Percentiles rank a stretch among this genome's conserved stretches.
Evolutionary conservation across 495 filamentous ascomycete species (phyloP).

Genomic region (Penicillium alfredii): DNA sequence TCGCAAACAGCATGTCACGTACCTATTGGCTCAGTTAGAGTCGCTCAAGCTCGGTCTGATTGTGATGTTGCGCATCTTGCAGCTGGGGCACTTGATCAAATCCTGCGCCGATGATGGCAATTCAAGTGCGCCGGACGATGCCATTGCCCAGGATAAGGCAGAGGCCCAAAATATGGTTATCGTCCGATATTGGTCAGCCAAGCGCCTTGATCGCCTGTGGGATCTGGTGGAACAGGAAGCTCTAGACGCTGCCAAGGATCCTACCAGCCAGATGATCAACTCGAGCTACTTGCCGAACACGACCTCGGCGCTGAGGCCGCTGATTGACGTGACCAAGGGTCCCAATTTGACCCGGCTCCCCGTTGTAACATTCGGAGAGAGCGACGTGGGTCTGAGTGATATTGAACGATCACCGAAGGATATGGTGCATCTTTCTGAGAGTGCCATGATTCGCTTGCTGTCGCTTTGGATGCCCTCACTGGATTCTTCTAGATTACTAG

Average conservation of each 20-base stretch:
- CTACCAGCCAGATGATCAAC: constrained; percentile 25
- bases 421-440: constrained; percentile 33
- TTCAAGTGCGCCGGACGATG: constrained; percentile 16
- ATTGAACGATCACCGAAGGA: constrained; percentile 36
- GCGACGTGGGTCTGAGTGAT: constrained; percentile 29
- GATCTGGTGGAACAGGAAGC: constrained; percentile 34
- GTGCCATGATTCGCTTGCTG: constrained; percentile 33
- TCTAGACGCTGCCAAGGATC: constrained; percentile 22
- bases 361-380: constrained; percentile 24
- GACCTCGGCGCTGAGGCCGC: constrained; percentile 9
- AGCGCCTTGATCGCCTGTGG: constrained; percentile 37
- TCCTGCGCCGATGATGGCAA: neutral
- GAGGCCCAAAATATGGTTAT: constrained; percentile 45
- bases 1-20: constrained; percentile 39
- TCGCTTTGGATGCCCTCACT: constrained; percentile 26
- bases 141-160: constrained; percentile 37
- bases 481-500: constrained; percentile 4
- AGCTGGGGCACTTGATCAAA: constrained; percentile 29
- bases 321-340: constrained; percentile 10
- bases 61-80: constrained; percentile 37
- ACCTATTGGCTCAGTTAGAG: constrained; percentile 41
- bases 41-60: constrained; percentile 41
- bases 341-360: constrained; percentile 24
- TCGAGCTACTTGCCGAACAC: constrained; percentile 11
- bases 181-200: constrained; percentile 40